A percentile compares a stretch with the other conserved stretches of the same genome.
Conservation (phyloP, 805 yeast species). For the Wickerhamomyces subpelliculosus region DNA sequence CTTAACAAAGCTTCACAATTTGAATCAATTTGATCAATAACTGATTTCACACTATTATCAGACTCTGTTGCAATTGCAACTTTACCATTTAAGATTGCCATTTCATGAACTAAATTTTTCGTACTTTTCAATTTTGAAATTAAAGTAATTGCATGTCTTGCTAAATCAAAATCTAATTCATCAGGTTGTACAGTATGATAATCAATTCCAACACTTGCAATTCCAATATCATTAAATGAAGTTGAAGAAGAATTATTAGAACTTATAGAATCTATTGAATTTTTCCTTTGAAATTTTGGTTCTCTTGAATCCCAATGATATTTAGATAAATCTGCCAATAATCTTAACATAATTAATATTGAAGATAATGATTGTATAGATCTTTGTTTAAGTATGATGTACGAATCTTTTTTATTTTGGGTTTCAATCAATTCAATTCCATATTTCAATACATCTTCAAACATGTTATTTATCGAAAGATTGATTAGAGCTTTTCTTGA, state of each 20-base stretch:
- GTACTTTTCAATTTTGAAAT: constrained; percentile 27
- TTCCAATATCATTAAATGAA: constrained; percentile 18
- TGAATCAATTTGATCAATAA: constrained; percentile 29
- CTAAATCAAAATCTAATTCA: constrained; percentile 20
- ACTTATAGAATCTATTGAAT: constrained; percentile 17
- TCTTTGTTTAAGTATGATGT: constrained; percentile 22
- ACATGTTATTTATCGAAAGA: constrained; percentile 21
- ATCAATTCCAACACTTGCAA: constrained; percentile 26
- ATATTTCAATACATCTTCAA: constrained; percentile 25
- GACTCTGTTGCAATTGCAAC: constrained; percentile 10
- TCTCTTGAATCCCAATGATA: constrained; percentile 31
- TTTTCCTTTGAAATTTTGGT: constrained; percentile 13
- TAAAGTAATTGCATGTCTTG: constrained; percentile 21
- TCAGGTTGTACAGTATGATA: constrained; percentile 29
- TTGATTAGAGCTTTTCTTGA: constrained; percentile 27
- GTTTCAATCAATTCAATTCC: constrained; percentile 20
- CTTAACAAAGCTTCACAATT: constrained; percentile 34
- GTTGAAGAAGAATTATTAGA: too few species aligned
- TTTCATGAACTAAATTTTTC: constrained; percentile 22
- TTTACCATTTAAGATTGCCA: constrained; percentile 24
- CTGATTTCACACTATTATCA: constrained; percentile 14
- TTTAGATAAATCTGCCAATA: constrained; percentile 35
- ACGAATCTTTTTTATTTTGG: constrained; percentile 22
- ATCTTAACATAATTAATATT: constrained; percentile 28
- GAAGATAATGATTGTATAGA: constrained; percentile 25